These are phyloP conservation scores for Herpetospermum pedunculosum DNA, from an alignment of 306 rosid species.

Conservation along the genomic window DNA sequence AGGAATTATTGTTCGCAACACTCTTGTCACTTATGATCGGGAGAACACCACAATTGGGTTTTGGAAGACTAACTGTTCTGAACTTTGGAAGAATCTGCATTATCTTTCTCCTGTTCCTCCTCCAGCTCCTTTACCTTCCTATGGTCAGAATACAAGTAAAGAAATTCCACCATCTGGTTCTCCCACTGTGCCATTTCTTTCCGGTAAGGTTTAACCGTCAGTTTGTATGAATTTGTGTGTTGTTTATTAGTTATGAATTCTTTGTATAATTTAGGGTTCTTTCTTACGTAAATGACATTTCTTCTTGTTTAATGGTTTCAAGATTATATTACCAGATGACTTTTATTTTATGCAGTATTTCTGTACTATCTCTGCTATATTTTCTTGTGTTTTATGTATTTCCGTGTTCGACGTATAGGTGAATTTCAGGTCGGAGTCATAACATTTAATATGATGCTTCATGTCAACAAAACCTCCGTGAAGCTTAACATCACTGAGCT, in stretches of 20 bases:
- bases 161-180: constrained; percentile 15
- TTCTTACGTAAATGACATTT: not conserved
- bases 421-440: constrained; percentile 28
- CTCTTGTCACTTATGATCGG: constrained; percentile 42
- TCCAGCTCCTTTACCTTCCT: constrained; percentile 9
- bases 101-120: constrained; percentile 21
- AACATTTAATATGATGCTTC: constrained; percentile 31
- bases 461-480: constrained; percentile 17
- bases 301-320: not conserved
- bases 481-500: constrained; percentile 34
- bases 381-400: not conserved
- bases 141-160: constrained; percentile 12
- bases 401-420: constrained; percentile 15
- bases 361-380: not conserved
- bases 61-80: constrained; percentile 44
- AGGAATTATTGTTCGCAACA: constrained; percentile 43
- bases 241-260: not conserved
- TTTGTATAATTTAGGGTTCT: not conserved
- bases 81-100: constrained; percentile 29
- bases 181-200: constrained; percentile 15
- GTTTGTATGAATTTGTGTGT: not conserved
- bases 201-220: constrained; percentile 15
- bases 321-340: not conserved
- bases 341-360: not conserved
- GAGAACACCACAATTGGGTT: constrained; percentile 30